A percentile compares a stretch with the other conserved stretches of the same genome.
Conservation (phyloP, 1,284 basidiomycete genomes). For the Naganishia sp. region DNA sequence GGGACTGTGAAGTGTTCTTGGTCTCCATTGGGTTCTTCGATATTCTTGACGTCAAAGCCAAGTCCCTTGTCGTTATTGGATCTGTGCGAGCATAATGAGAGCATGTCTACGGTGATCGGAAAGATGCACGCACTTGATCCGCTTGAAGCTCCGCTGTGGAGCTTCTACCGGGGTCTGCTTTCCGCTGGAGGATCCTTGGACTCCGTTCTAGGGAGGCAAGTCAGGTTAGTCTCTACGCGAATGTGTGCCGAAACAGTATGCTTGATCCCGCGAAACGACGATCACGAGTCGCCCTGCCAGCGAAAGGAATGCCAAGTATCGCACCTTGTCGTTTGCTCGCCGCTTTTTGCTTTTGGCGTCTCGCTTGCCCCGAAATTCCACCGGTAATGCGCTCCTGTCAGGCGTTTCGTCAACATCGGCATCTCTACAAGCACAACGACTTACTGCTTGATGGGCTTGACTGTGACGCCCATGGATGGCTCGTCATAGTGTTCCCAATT, state of each 20-base stretch:
- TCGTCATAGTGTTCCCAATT: conserved; percentile 96
- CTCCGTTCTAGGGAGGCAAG: conserved; percentile 17
- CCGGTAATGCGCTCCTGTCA: conserved; percentile 8
- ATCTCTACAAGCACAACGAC: conserved; percentile 34
- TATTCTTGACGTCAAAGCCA: conserved; percentile 22
- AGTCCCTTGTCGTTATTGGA: conserved; percentile 31
- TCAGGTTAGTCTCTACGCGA: background rate
- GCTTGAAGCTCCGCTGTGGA: conserved; percentile 29
- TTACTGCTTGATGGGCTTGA: conserved; percentile 90
- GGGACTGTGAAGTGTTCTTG: conserved; percentile 16
- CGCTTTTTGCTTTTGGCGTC: conserved; percentile 27
- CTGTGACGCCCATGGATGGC: conserved; percentile 87
- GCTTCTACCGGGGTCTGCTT: conserved; percentile 27
- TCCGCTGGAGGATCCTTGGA: conserved; percentile 16
- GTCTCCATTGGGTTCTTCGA: conserved; percentile 12
- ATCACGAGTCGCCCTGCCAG: background rate
- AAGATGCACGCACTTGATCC: conserved; percentile 25
- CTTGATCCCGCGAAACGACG: background rate
- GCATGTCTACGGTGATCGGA: background rate
- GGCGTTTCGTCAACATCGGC: background rate
- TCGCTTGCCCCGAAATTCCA: conserved; percentile 15
- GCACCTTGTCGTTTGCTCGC: conserved; percentile 28
- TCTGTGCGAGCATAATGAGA: background rate
- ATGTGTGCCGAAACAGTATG: too few relatives aligned
- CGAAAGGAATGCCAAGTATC: background rate